Percentiles rank a stretch among this genome's conserved stretches.
These are phyloP conservation scores for Suillus subalutaceus DNA, from an alignment of 768 basidiomycete genomes.

Conservation along the genomic window DNA sequence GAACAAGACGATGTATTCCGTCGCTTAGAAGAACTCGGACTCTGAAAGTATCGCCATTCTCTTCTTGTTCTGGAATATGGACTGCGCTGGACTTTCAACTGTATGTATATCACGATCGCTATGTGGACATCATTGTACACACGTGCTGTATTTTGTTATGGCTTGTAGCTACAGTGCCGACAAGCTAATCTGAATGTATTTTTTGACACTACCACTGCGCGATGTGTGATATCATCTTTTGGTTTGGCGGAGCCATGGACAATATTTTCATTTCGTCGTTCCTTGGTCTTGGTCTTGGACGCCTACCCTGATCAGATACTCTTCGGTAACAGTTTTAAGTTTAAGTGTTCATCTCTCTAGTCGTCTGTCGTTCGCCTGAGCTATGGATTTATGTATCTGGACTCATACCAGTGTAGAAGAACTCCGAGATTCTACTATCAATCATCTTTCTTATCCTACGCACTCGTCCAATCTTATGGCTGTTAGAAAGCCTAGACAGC, in stretches of 20 bases:
- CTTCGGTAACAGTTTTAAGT: background rate
- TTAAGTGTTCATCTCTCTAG: background rate
- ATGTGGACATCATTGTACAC: background rate
- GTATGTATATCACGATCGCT: background rate
- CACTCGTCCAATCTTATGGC: background rate
- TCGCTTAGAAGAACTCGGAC: conserved; percentile 21
- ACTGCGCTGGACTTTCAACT: background rate
- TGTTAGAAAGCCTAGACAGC: background rate
- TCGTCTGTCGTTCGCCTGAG: background rate
- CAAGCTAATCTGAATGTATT: background rate
- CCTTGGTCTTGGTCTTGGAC: background rate
- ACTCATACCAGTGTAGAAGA: background rate
- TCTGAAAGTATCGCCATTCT: conserved; percentile 5
- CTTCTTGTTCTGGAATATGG: background rate
- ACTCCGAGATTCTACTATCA: background rate
- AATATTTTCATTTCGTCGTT: background rate
- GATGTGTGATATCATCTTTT: background rate
- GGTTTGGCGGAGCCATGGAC: background rate
- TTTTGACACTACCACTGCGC: background rate
- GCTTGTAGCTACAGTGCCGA: background rate
- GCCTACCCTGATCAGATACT: background rate
- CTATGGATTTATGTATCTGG: too few species aligned
- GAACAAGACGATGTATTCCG: conserved; percentile 52
- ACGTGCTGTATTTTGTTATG: background rate
- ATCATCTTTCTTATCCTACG: background rate